Percentiles rank a stretch among this genome's conserved stretches.
These are phyloP conservation scores for Verticillium tricorpus DNA, from an alignment of 2,329 filamentous ascomycete species.

Conservation along the genomic window DNA sequence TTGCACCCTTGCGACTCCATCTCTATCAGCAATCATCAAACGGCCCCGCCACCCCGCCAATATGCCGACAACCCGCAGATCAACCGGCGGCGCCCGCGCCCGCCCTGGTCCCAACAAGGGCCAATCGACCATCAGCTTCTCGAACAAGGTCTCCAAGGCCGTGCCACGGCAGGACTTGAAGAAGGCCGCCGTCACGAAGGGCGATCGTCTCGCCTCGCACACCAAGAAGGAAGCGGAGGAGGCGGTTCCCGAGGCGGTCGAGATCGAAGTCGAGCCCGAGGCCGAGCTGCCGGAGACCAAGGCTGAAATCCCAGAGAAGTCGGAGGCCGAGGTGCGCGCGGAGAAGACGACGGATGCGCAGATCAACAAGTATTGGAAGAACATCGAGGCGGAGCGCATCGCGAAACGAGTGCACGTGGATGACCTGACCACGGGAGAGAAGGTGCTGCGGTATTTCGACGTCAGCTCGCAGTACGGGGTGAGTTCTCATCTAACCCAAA, in stretches of 20 bases:
- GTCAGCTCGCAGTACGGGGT: conserved; percentile 88
- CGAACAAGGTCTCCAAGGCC: conserved; percentile 51
- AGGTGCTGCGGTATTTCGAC: conserved; percentile 87
- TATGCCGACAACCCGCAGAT: conserved; percentile 48
- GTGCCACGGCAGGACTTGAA: conserved; percentile 40
- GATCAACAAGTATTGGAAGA: conserved; percentile 73
- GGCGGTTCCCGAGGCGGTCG: conserved; percentile 13
- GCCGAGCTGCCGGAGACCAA: conserved; percentile 17
- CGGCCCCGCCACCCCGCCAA: conserved; percentile 9
- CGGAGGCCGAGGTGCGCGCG: conserved; percentile 52
- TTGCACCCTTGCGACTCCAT: conserved; percentile 3
- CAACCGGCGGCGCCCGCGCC: conserved; percentile 33
- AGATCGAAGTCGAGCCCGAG: conserved; percentile 15
- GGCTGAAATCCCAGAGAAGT: conserved; percentile 32
- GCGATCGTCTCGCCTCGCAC: conserved; percentile 21
- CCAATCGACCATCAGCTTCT: conserved; percentile 55
- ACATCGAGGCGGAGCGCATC: conserved; percentile 63
- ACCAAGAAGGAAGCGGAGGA: conserved; percentile 22
- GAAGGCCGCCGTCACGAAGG: conserved; percentile 31
- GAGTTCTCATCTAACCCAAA: conserved; percentile 36
- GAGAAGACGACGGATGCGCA: conserved; percentile 61
- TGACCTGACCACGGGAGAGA: conserved; percentile 69
- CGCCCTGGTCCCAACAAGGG: conserved; percentile 33
- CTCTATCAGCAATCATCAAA: conserved; percentile 1
- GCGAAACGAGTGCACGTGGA: conserved; percentile 75